phyloP scores from a whole-genome alignment of 257 asterid species.

The Scutellaria minor region DNA sequence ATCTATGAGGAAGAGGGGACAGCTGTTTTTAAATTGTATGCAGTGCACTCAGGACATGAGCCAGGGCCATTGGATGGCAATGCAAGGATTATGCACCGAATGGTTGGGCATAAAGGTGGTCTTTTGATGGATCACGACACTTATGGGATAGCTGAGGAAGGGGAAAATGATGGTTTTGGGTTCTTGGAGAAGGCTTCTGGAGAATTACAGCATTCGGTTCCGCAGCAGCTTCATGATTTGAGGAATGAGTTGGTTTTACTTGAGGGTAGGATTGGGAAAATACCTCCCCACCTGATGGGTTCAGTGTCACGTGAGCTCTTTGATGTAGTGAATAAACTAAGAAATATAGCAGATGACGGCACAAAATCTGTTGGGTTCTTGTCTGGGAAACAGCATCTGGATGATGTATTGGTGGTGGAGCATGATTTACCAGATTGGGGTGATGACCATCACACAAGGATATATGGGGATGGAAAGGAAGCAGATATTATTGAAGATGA shows the following conservation, averaged over 20 bases:
- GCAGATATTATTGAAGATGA: constrained; percentile 81
- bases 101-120: constrained; percentile 85
- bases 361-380: constrained; percentile 60
- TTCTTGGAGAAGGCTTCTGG: constrained; percentile 60
- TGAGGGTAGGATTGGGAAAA: constrained; percentile 70
- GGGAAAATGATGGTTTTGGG: constrained; percentile 66
- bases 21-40: constrained; percentile 85
- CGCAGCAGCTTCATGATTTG: constrained; percentile 72
- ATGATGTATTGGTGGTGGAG: constrained; percentile 81
- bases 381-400: constrained; percentile 69
- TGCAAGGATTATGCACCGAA: constrained; percentile 87
- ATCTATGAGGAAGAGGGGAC: constrained; percentile 91
- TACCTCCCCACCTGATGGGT: constrained; percentile 56
- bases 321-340: constrained; percentile 61
- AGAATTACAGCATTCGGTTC: constrained; percentile 58
- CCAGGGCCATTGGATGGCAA: constrained; percentile 93
- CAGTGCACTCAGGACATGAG: constrained; percentile 89
- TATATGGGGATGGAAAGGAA: constrained; percentile 71
- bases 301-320: constrained; percentile 74
- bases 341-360: constrained; percentile 70
- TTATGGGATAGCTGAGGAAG: constrained; percentile 73
- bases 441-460: constrained; percentile 66
- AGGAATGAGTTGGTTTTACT: constrained; percentile 74
- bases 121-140: constrained; percentile 74
- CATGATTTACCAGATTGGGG: constrained; percentile 93